Conservation (phyloP, 768 basidiomycete species). For the Lepiota venenata region DNA sequence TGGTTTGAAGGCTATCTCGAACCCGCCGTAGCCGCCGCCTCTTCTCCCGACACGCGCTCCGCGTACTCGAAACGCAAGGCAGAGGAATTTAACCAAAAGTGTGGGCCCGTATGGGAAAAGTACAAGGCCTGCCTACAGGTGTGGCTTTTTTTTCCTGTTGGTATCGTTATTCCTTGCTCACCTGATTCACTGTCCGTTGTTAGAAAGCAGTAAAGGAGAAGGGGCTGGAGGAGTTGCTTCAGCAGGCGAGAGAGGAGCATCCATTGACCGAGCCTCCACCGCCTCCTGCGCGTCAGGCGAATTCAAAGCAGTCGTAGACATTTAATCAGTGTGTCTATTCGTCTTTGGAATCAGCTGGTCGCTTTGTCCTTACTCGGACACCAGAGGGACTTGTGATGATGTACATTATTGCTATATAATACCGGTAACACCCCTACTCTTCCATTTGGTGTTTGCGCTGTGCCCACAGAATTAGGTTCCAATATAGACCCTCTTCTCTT, state of each 20-base stretch:
- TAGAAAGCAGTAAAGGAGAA: slow-evolving; percentile 81
- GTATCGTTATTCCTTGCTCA: neutral
- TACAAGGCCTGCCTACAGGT: slow-evolving; percentile 88
- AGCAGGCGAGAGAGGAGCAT: slow-evolving; percentile 79
- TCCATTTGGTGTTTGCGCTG: too few species aligned
- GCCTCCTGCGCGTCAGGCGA: slow-evolving; percentile 14
- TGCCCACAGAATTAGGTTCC: too few species aligned
- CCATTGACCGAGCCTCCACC: slow-evolving; percentile 62
- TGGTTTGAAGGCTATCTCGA: slow-evolving; percentile 98
- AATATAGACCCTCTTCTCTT: too few species aligned
- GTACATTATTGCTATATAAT: too few species aligned
- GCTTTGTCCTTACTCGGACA: too few species aligned
- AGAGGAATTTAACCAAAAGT: slow-evolving; percentile 82
- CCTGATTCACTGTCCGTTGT: neutral
- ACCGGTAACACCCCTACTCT: too few species aligned
- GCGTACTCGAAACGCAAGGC: slow-evolving; percentile 76
- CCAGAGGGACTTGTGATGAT: too few species aligned
- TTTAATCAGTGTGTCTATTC: neutral
- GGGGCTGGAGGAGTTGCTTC: slow-evolving; percentile 70
- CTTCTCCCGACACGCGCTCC: slow-evolving; percentile 41
- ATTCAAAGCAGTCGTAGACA: neutral
- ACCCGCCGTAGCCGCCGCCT: slow-evolving; percentile 53
- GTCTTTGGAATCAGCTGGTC: too few species aligned
- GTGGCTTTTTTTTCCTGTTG: slow-evolving; percentile 20
- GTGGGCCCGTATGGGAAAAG: slow-evolving; percentile 77